Percentiles rank a stretch among this genome's conserved stretches.
Conservation (phyloP, 148 eudicot species). For the Camellia lanceoleosa region DNA sequence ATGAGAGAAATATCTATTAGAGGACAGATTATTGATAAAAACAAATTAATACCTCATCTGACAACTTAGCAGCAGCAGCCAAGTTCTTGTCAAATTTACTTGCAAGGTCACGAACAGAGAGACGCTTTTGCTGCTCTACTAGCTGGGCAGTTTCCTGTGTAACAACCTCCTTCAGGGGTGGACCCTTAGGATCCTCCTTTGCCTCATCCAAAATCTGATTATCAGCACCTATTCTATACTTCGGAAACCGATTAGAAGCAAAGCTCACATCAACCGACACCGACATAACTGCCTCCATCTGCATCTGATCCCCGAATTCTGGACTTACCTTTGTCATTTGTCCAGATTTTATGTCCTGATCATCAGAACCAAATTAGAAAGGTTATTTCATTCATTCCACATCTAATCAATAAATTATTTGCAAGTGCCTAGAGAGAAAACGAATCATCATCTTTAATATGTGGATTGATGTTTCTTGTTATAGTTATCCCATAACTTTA, state of each 20-base stretch:
- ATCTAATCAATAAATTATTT: not conserved
- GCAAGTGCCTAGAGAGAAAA: not conserved
- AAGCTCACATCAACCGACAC: slow-evolving; percentile 91
- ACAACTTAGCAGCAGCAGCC: slow-evolving; percentile 80
- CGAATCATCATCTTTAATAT: not conserved
- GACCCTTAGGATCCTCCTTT: slow-evolving; percentile 56
- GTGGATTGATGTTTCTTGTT: not conserved
- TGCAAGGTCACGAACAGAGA: slow-evolving; percentile 93
- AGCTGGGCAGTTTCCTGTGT: slow-evolving; percentile 64
- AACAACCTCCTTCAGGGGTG: slow-evolving; percentile 78
- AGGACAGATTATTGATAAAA: not conserved
- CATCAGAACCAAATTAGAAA: slow-evolving; percentile 6
- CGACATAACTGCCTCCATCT: slow-evolving; percentile 46
- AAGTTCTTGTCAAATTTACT: slow-evolving; percentile 95
- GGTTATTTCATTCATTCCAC: not conserved
- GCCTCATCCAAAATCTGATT: slow-evolving; percentile 82
- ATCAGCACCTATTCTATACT: slow-evolving; percentile 81
- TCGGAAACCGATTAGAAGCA: slow-evolving; percentile 68
- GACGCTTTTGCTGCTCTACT: slow-evolving; percentile 80
- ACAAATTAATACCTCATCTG: slow-evolving; percentile 58
- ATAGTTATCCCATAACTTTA: not conserved
- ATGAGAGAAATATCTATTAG: not conserved
- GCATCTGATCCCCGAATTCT: slow-evolving; percentile 54
- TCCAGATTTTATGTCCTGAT: slow-evolving; percentile 20
- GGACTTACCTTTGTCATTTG: slow-evolving; percentile 95